Evolutionary conservation across 768 basidiomycete genomes (phyloP), one percentile per base, ranked within the genome.

Genomic region (Russula compacta): DNA sequence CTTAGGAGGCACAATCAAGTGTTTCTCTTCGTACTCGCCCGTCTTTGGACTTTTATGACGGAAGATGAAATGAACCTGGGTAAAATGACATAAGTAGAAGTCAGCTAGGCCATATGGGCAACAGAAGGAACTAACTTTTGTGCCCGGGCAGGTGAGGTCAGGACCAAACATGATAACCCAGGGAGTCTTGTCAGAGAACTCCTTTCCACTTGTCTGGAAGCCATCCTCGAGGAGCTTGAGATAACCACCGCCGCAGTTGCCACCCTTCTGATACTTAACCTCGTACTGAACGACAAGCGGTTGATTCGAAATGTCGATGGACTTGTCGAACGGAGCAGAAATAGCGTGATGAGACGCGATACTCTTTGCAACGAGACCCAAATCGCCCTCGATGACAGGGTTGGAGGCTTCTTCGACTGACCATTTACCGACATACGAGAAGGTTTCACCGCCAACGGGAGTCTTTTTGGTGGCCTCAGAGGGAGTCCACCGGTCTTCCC

Each of bases 341-440:
- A 99, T 98, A 72, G 97, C 97, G 71, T 98, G 95, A 73, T 98
- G 95, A 19, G 94, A 93, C 58, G 97, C 97, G 79, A 95, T 93
- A 76, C 85, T 87, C 80, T 98, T 95, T 8, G 92, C 92, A 43
- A 99, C 94, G 67, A 98, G 85, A 70, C 90, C 95, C 71, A 83
- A 82, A 77, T 97, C 93, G 66, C 92, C 93, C 24, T 82, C 79
- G 69, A 98, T 78, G 71, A 89, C 82, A 46, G 86, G 81, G 63
- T 78, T 77, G 42, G 85, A 75, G 56, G 95, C 85, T 49, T 94
- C 91, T 76, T 98, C 95, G 69, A 98, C 92, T 67, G 85, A 81
- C 97, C 97, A 99, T 71, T 92, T 83, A 70, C 97, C 97, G 71
- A 98, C 94, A 73, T 98, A 97, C 71, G 88, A 91, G 79, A 94